A percentile compares a stretch with the other conserved stretches of the same genome.
Evolutionary conservation across 441 rosid genomes (phyloP).

Genomic region (Breynia disticha): DNA sequence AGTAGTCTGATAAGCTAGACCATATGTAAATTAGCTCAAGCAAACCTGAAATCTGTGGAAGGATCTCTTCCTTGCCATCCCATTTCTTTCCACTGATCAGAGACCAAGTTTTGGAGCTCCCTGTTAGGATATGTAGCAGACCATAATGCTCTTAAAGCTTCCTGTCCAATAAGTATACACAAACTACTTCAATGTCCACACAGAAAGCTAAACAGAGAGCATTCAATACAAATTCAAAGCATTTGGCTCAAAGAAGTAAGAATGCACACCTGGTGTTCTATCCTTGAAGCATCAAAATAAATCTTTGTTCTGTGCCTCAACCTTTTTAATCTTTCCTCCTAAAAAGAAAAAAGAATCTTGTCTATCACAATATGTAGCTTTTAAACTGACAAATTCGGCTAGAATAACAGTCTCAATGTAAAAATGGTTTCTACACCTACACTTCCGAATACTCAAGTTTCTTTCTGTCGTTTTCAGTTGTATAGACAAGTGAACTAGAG

Average conservation of each 20-base stretch:
- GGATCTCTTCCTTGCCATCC: slow-evolving; percentile 98
- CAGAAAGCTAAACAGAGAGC: too few species aligned
- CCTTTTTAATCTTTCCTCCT: slow-evolving; percentile 72
- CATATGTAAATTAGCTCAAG: background rate
- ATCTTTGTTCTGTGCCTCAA: slow-evolving; percentile 63
- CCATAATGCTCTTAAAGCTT: slow-evolving; percentile 82
- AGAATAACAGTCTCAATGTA: too few species aligned
- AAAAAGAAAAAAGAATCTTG: background rate
- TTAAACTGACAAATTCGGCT: too few species aligned
- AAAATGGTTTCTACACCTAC: too few species aligned
- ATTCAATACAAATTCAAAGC: background rate
- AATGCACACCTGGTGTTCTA: slow-evolving; percentile 58
- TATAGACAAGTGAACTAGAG: too few species aligned
- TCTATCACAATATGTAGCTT: background rate
- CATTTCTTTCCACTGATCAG: slow-evolving; percentile 94
- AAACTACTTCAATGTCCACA: too few species aligned
- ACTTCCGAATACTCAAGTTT: too few species aligned
- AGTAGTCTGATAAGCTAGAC: background rate
- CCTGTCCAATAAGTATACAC: slow-evolving; percentile 19
- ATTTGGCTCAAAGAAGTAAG: too few species aligned
- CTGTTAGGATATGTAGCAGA: slow-evolving; percentile 57
- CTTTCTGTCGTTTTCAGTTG: too few species aligned
- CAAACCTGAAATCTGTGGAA: slow-evolving; percentile 87
- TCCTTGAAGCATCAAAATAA: slow-evolving; percentile 56
- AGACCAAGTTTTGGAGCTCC: slow-evolving; percentile 60